phyloP scores from a whole-genome alignment of 371 early-diverging fungal species.

The Mucor circinelloides region DNA sequence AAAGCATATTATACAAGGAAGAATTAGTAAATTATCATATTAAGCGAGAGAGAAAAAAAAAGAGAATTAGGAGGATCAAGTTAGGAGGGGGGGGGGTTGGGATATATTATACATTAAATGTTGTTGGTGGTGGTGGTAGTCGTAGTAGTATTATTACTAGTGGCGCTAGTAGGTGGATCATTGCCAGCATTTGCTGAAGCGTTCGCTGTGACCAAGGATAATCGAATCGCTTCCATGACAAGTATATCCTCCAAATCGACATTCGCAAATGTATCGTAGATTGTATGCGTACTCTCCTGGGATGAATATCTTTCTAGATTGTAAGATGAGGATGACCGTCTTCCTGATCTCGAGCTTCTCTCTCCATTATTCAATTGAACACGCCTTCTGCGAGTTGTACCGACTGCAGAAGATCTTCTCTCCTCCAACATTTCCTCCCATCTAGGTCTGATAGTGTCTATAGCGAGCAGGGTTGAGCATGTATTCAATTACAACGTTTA shows the following conservation, averaged over 20 bases:
- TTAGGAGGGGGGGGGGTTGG: neutral
- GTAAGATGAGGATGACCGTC: neutral
- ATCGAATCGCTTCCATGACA: constrained; percentile 83
- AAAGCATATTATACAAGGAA: neutral
- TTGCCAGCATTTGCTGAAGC: neutral
- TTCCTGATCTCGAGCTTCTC: neutral
- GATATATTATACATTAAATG: neutral
- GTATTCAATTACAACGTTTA: too few species aligned
- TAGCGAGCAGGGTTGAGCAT: neutral
- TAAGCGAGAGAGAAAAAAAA: neutral
- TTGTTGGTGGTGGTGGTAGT: neutral
- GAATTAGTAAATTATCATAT: neutral
- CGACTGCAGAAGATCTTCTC: constrained; percentile 6
- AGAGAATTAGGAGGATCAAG: neutral
- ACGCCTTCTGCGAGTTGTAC: constrained; percentile 20
- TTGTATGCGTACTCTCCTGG: neutral
- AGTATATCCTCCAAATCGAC: constrained; percentile 80
- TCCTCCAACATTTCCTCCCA: constrained; percentile 22
- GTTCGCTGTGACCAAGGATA: constrained; percentile 30
- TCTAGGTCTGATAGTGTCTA: constrained; percentile 21
- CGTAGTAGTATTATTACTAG: neutral
- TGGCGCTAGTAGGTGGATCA: neutral
- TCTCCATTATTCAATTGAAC: constrained; percentile 9
- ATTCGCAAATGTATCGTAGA: constrained; percentile 23
- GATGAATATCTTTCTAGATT: neutral